phyloP scores from a whole-genome alignment of 371 early-diverging fungal genomes.

The Saksenaea vasiformis region DNA sequence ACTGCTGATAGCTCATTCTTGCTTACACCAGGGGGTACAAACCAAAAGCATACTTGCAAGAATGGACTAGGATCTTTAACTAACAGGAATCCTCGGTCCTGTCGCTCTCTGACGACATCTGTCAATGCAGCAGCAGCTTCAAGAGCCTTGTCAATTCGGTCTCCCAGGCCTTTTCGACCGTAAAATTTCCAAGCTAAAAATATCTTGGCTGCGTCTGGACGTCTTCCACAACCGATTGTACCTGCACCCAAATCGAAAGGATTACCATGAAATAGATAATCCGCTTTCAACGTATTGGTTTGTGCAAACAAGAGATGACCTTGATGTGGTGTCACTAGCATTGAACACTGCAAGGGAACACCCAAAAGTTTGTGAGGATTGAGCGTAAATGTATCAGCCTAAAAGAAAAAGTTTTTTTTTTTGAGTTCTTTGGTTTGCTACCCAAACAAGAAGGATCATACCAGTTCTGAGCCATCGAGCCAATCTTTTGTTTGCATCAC shows the following conservation, averaged over 20 bases:
- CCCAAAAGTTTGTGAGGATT: constrained; percentile 91
- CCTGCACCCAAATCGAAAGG: constrained; percentile 80
- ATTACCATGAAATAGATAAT: constrained; percentile 79
- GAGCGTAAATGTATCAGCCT: constrained; percentile 74
- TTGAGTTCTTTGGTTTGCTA: background rate
- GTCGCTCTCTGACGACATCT: constrained; percentile 22
- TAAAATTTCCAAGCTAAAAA: constrained; percentile 84
- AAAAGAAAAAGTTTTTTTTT: background rate
- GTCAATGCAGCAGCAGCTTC: constrained; percentile 42
- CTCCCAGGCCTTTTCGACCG: constrained; percentile 57
- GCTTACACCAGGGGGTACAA: constrained; percentile 43
- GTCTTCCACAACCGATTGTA: constrained; percentile 85
- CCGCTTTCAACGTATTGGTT: constrained; percentile 67
- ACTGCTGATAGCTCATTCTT: constrained; percentile 42
- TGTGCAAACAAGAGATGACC: constrained; percentile 50
- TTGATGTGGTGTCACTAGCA: constrained; percentile 63
- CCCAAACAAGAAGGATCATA: constrained; percentile 14
- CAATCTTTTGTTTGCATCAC: constrained; percentile 43
- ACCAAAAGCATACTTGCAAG: constrained; percentile 74
- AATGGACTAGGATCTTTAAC: constrained; percentile 47
- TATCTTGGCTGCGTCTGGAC: constrained; percentile 82
- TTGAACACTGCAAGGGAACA: constrained; percentile 83
- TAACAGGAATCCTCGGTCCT: constrained; percentile 31
- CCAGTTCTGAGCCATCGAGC: constrained; percentile 56
- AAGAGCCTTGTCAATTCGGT: constrained; percentile 57